Base-by-base conservation (phyloP, 2,329 filamentous ascomycete species). In the Cytospora paraplurivora region DNA sequence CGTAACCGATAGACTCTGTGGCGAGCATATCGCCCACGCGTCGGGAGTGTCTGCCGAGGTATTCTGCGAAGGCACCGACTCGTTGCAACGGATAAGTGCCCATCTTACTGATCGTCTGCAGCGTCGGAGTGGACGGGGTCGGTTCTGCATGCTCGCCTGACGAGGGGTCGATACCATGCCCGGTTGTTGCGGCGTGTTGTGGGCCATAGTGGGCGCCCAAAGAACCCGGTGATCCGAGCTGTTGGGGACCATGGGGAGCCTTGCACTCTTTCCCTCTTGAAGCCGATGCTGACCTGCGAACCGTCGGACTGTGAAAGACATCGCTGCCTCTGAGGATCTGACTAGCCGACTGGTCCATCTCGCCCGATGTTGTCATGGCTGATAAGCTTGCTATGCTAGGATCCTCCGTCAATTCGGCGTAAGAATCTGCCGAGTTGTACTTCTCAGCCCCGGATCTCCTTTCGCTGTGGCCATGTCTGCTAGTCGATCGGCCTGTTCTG, bases 1-100 rank as follows among this genome's bases (percentile, higher is more conserved):
- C 89, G 72, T 98, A 98, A 1, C 92, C 93, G 88, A 97, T 96
- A 0, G 94, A 96, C 74, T 97, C 93, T 0, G 89, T 92, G 7
- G 94, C 91, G 53, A 98, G 78, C 10, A 96, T 78, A 34, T 82
- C 91, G 65, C 91, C 92, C 87, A 98, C 91, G 38, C 87, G 87
- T 69, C 91, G 90, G 27, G 92, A 89, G 27, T 90, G 87, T 62
- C 84, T 89, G 71, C 90, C 91, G 58, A 97, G 80, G 72, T 93
- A 97, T 54, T 88, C 91, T 10, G 93, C 92, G 72, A 97, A 85
- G 1, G 89, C 88, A 11, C 91, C 90, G 0, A 93, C 94, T 65
- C 91, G 87, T 75, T 96, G 92, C 4, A 97, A 78, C 1, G 93
- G 92, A 72, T 92, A 95, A 1, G 88, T 79, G 0, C 92, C 90